Evolutionary conservation across 2,329 filamentous ascomycete species (phyloP), one percentile per base, ranked within the genome.

Genomic region (Purpureocillium lavendulum): DNA sequence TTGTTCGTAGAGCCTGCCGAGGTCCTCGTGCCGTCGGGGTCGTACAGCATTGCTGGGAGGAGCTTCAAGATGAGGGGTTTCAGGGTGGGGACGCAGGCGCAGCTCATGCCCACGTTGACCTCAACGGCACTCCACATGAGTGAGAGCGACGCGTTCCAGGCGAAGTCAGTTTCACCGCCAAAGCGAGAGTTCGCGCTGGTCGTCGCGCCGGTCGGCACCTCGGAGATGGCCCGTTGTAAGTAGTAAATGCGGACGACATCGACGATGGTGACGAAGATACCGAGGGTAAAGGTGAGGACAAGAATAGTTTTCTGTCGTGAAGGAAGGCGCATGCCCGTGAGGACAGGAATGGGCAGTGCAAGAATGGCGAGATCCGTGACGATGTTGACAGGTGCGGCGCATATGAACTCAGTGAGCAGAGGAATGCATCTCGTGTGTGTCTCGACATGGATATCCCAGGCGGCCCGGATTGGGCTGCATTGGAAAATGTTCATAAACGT

Each of bases 91-190:
- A 96, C 84, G 52, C 88, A 95, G 32, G 84, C 89, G 55, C 87
- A 94, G 47, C 88, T 82, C 50, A 96, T 88, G 14, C 87, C 89
- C 1, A 94, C 70, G 48, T 94, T 92, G 54, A 95, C 87, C 59
- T 96, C 89, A 39, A 96, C 80, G 11, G 83, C 84, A 13, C 85
- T 90, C 90, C 89, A 97, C 85, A 95, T 90, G 55, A 94, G 82
- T 0, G 87, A 86, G 5, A 88, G 65, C 1, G 86, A 87, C 1
- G 86, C 85, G 54, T 90, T 88, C 80, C 78, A 86, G 40, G 73
- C 64, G 50, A 79, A 80, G 42, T 78, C 66, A 2, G 59, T 52
- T 33, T 70, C 69, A 33, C 66, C 66, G 7, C 74, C 75, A 39
- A 79, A 77, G 7, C 65, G 61, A 10, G 66, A 60, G 8, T 58